Percentiles rank a stretch among this genome's conserved stretches.
These are phyloP conservation scores for Bifiguratus adelaidae DNA, from an alignment of 192 early-diverging fungal species.

Conservation along the genomic window DNA sequence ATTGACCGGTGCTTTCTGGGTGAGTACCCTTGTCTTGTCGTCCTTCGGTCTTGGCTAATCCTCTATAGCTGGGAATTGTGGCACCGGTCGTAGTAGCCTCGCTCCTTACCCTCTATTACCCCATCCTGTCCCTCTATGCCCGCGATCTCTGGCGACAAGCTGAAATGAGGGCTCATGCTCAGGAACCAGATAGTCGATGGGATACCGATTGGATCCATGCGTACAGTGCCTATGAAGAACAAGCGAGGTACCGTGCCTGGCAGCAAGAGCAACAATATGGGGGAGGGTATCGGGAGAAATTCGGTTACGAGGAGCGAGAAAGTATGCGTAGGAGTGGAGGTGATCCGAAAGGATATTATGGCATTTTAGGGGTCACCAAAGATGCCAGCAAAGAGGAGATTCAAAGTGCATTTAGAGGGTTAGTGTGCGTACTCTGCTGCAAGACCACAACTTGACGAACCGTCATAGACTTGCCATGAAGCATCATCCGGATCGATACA, in stretches of 20 bases:
- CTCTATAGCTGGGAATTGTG: conserved; percentile 29
- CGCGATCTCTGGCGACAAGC: conserved; percentile 27
- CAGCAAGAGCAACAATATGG: conserved; percentile 5
- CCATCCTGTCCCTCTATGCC: conserved; percentile 23
- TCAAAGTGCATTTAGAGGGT: conserved; percentile 38
- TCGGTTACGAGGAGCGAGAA: not conserved
- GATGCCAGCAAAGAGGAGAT: conserved; percentile 28
- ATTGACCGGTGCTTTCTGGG: conserved; percentile 19
- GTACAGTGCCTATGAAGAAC: conserved; percentile 27
- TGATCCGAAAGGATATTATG: conserved; percentile 35
- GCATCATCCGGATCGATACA: conserved; percentile 33
- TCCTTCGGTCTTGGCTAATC: conserved; percentile 10
- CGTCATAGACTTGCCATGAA: conserved; percentile 17
- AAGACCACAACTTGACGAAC: not conserved
- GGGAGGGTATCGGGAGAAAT: not conserved
- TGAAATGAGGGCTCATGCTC: conserved; percentile 18
- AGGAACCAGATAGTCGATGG: conserved; percentile 24
- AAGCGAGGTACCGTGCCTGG: conserved; percentile 13
- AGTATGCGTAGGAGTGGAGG: not conserved
- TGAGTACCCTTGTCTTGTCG: conserved; percentile 3
- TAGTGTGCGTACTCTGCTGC: not conserved
- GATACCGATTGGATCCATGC: conserved; percentile 34
- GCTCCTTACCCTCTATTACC: conserved; percentile 34
- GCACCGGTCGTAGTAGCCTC: conserved; percentile 28
- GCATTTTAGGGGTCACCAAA: conserved; percentile 16